phyloP scores from a whole-genome alignment of 2,329 filamentous ascomycete species.

The Xylaria multiplex region DNA sequence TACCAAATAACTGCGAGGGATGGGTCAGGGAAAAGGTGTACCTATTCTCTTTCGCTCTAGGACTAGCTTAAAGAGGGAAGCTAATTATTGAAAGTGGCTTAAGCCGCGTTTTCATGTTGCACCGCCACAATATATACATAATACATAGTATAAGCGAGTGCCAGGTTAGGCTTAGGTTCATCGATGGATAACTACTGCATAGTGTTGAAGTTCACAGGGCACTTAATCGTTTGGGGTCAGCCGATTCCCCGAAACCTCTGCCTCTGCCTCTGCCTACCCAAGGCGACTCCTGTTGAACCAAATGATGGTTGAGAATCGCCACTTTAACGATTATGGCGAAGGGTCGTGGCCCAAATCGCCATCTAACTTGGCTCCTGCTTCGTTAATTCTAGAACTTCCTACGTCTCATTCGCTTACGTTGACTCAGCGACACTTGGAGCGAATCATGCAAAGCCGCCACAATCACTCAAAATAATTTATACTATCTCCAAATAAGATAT shows the following conservation, averaged over 20 bases:
- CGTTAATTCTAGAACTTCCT: neutral
- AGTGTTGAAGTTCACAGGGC: no score
- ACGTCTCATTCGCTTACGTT: neutral
- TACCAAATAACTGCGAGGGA: no score
- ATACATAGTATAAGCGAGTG: neutral
- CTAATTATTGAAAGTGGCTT: no score
- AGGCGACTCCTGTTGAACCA: neutral
- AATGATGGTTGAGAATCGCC: neutral
- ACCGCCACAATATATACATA: no score
- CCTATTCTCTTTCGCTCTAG: no score
- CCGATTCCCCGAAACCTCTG: no score
- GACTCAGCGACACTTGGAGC: slow-evolving; percentile 1
- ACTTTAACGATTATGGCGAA: neutral
- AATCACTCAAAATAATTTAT: neutral
- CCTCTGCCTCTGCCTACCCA: neutral
- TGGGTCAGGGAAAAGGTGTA: no score
- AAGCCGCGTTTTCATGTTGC: no score
- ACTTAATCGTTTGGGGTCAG: neutral
- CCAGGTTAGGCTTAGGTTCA: neutral
- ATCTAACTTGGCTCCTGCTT: neutral
- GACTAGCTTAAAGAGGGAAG: no score
- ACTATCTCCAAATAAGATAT: neutral
- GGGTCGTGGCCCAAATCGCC: neutral
- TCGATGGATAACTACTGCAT: neutral
- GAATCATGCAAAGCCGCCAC: neutral